Percentiles rank a stretch among this genome's conserved stretches.
These are phyloP conservation scores for Liriodendron chinense DNA, from an alignment of 164 flowering plant genomes.

Conservation along the genomic window DNA sequence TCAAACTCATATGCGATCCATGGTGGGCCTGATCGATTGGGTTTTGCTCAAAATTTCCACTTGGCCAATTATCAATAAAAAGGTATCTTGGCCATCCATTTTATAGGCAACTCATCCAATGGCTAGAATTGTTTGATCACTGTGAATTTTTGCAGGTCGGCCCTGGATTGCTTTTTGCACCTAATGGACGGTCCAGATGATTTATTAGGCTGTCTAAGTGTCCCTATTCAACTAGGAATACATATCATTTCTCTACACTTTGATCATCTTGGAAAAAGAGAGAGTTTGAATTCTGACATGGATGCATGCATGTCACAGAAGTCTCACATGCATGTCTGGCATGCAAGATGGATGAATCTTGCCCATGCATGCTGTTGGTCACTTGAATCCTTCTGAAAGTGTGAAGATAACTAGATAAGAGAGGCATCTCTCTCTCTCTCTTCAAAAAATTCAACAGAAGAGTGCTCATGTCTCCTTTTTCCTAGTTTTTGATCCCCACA, in stretches of 20 bases:
- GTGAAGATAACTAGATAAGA: constrained; percentile 4
- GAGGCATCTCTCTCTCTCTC: constrained; percentile 2
- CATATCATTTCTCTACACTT: background rate
- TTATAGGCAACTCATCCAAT: too few species aligned
- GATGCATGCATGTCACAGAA: background rate
- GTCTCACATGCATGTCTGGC: background rate
- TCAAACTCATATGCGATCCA: too few species aligned
- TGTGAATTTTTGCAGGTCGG: too few species aligned
- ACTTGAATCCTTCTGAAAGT: background rate
- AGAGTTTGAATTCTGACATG: background rate
- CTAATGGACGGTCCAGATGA: background rate
- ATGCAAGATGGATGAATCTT: constrained; percentile 8
- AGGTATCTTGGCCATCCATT: too few species aligned
- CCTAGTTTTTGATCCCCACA: constrained; percentile 11
- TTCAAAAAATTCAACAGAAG: constrained; percentile 16
- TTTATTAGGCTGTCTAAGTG: background rate
- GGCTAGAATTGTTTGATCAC: too few species aligned
- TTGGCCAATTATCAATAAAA: too few species aligned
- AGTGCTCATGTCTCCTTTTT: constrained; percentile 13
- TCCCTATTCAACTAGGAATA: background rate
- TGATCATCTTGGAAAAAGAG: background rate
- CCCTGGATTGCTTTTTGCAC: background rate
- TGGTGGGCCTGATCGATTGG: too few species aligned
- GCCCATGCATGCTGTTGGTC: background rate
- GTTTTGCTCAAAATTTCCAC: too few species aligned